Evolutionary conservation across 345 rosid genomes (phyloP).

Genomic region (Hypericum androsaemum): DNA sequence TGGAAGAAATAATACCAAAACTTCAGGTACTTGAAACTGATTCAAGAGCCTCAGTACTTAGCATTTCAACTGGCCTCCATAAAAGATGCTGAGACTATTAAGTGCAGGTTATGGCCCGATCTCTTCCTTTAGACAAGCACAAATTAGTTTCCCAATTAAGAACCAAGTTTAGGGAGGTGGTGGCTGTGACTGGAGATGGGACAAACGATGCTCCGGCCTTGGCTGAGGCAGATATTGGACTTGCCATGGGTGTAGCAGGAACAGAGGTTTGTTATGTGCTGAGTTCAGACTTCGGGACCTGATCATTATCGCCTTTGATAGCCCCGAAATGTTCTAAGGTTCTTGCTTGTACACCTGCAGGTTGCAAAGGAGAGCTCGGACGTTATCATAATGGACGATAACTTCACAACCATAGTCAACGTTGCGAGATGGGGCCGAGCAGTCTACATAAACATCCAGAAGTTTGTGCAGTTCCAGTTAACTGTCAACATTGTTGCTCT

Average conservation of each 20-base stretch:
- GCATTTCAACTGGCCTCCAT: background rate
- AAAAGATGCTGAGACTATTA: background rate
- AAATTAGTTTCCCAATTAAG: constrained; percentile 22
- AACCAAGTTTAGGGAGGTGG: constrained; percentile 18
- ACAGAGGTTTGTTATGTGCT: constrained; percentile 17
- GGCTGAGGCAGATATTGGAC: constrained; percentile 28
- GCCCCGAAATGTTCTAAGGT: background rate
- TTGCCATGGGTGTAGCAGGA: constrained; percentile 29
- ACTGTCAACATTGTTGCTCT: constrained; percentile 72
- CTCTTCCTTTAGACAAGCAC: constrained; percentile 25
- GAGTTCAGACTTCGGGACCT: no score
- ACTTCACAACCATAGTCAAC: constrained; percentile 59
- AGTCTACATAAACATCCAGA: constrained; percentile 73
- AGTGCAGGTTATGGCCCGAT: constrained; percentile 28
- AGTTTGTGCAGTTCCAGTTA: constrained; percentile 74
- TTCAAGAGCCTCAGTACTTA: background rate
- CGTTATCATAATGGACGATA: constrained; percentile 80
- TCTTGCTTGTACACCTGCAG: constrained; percentile 16
- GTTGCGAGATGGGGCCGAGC: constrained; percentile 81
- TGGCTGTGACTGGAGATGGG: constrained; percentile 27
- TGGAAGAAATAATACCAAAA: constrained; percentile 50
- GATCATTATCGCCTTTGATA: no score
- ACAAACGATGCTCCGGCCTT: constrained; percentile 28
- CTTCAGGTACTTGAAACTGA: constrained; percentile 26
- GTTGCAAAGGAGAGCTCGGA: constrained; percentile 81